phyloP scores from a whole-genome alignment of 768 basidiomycete species.

The Boletus huronensis region DNA sequence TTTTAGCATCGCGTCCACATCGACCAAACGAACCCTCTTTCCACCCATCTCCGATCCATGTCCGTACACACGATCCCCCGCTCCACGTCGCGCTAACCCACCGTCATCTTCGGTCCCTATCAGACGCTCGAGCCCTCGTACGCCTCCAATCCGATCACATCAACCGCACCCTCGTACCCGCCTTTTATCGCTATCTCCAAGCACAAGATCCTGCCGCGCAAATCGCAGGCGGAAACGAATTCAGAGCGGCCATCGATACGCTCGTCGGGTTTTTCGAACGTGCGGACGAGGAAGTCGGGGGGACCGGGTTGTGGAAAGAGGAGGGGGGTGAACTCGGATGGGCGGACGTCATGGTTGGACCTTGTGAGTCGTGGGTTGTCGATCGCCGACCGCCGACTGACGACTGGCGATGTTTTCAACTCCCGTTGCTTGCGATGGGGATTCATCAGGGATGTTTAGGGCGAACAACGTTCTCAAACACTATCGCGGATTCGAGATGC shows the following conservation, averaged over 20 bases:
- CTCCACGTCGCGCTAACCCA: background rate
- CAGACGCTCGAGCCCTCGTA: constrained; percentile 67
- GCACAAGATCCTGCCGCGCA: constrained; percentile 58
- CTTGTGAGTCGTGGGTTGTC: constrained; percentile 47
- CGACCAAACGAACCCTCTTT: constrained; percentile 49
- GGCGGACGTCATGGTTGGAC: constrained; percentile 66
- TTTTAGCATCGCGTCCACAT: constrained; percentile 46
- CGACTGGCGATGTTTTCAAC: background rate
- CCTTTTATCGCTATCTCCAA: constrained; percentile 74
- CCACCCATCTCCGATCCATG: constrained; percentile 60
- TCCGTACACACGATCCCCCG: constrained; percentile 26
- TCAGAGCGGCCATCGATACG: constrained; percentile 45
- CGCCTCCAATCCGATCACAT: constrained; percentile 68
- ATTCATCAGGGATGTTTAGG: constrained; percentile 59
- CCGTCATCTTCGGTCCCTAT: background rate
- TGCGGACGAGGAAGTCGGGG: constrained; percentile 47
- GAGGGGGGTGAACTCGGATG: constrained; percentile 53
- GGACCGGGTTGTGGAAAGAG: constrained; percentile 57
- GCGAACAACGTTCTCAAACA: constrained; percentile 59
- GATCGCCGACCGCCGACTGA: background rate
- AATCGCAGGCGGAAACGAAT: constrained; percentile 50
- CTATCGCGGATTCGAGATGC: constrained; percentile 64
- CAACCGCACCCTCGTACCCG: constrained; percentile 60
- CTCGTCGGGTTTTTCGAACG: constrained; percentile 53
- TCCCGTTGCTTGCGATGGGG: background rate